phyloP scores from a whole-genome alignment of 345 rosid species.

The Pistacia vera region DNA sequence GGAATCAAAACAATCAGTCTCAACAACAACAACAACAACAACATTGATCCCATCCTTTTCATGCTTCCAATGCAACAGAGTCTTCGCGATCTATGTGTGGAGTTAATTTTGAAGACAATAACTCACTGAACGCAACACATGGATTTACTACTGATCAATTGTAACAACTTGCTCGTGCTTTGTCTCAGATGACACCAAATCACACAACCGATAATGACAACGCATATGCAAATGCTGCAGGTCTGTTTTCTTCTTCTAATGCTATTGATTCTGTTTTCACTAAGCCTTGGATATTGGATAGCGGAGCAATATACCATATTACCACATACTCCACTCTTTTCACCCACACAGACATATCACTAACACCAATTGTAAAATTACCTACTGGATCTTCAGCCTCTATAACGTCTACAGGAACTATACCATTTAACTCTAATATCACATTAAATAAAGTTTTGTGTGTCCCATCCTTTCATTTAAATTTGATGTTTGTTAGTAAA shows the following conservation, averaged over 20 bases:
- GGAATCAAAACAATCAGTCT: not conserved
- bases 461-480: too few species aligned
- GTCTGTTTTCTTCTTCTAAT: not conserved
- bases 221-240: not conserved
- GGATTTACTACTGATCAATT: not conserved
- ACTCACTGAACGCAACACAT: too few species aligned
- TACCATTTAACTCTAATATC: too few species aligned
- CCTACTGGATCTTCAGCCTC: too few species aligned
- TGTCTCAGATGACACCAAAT: not conserved
- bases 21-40: too few species aligned
- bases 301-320: constrained; percentile 2
- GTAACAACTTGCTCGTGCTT: not conserved
- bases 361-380: too few species aligned
- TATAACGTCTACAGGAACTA: too few species aligned
- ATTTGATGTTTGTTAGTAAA: too few species aligned
- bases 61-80: not conserved
- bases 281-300: constrained; percentile 5
- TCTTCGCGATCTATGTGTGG: not conserved
- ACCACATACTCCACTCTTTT: not conserved
- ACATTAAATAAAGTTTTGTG: too few species aligned
- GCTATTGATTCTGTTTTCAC: not conserved
- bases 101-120: too few species aligned
- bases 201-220: not conserved
- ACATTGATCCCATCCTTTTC: not conserved
- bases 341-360: not conserved